Conservation (phyloP, 139 green algal species). For the Closterium sp. region DNA sequence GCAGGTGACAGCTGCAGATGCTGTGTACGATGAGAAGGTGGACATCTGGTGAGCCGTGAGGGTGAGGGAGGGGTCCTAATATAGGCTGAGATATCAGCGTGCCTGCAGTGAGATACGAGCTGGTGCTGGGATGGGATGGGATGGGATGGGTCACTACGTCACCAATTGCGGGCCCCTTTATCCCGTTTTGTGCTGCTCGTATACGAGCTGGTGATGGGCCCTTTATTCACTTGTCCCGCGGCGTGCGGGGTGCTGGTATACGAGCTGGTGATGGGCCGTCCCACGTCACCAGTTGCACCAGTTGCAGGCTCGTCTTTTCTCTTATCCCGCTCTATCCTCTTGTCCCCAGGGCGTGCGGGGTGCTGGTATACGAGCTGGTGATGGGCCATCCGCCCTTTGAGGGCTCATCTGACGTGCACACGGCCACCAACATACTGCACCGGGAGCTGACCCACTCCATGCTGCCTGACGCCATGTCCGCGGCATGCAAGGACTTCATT, state of each 20-base stretch:
- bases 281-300: not conserved
- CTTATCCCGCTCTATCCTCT: not conserved
- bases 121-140: too few relatives aligned
- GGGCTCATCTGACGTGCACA: slow-evolving; percentile 49
- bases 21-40: slow-evolving; percentile 40
- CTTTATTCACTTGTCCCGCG: too few relatives aligned
- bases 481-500: too few relatives aligned
- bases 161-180: too few relatives aligned
- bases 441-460: not conserved
- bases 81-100: too few relatives aligned
- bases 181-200: too few relatives aligned
- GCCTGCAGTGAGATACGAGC: too few relatives aligned
- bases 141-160: too few relatives aligned
- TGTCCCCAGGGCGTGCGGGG: slow-evolving; percentile 56
- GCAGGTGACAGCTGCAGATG: not conserved
- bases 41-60: slow-evolving; percentile 50
- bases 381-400: slow-evolving; percentile 76
- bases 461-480: slow-evolving; percentile 23
- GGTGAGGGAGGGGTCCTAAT: too few relatives aligned
- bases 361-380: slow-evolving; percentile 82
- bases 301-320: not conserved
- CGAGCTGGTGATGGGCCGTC: slow-evolving; percentile 65
- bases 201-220: too few relatives aligned
- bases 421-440: slow-evolving; percentile 56
- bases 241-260: slow-evolving; percentile 75